These are phyloP conservation scores for Pestalotiopsis sp. DNA, from an alignment of 2,329 filamentous ascomycete species.

Conservation along the genomic window DNA sequence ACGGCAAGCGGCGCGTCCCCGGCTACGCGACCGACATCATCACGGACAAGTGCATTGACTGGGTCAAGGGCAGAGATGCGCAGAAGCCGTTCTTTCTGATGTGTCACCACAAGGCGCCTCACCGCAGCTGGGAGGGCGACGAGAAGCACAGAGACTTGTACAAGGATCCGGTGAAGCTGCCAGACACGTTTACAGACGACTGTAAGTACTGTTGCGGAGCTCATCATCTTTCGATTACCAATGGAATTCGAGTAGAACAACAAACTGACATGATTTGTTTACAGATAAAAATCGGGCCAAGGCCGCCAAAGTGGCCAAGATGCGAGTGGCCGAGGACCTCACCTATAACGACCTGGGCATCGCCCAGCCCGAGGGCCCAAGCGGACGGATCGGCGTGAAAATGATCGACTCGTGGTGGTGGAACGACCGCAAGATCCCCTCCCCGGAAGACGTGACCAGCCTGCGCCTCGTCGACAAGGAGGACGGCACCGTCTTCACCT, in stretches of 20 bases:
- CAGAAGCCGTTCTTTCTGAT: constrained; percentile 54
- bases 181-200: constrained; percentile 55
- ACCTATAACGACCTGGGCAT: constrained; percentile 55
- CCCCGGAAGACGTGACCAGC: constrained; percentile 18
- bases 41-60: constrained; percentile 50
- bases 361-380: constrained; percentile 49
- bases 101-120: constrained; percentile 60
- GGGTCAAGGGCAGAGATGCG: constrained; percentile 34
- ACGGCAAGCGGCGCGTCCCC: constrained; percentile 23
- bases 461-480: constrained; percentile 45
- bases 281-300: constrained; percentile 39
- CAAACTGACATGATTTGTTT: neutral
- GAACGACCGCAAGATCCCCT: constrained; percentile 29
- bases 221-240: neutral
- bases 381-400: constrained; percentile 37
- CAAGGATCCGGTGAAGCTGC: constrained; percentile 45
- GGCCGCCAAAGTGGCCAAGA: constrained; percentile 52
- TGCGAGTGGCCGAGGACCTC: constrained; percentile 52
- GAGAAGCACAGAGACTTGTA: constrained; percentile 51
- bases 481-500: constrained; percentile 47
- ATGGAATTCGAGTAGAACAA: neutral
- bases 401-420: constrained; percentile 29
- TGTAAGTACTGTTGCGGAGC: constrained; percentile 43
- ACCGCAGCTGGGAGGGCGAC: constrained; percentile 54
- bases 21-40: constrained; percentile 57